These are phyloP conservation scores for Dalbergia cochinchinensis DNA, from an alignment of 306 rosid genomes.

Conservation along the genomic window DNA sequence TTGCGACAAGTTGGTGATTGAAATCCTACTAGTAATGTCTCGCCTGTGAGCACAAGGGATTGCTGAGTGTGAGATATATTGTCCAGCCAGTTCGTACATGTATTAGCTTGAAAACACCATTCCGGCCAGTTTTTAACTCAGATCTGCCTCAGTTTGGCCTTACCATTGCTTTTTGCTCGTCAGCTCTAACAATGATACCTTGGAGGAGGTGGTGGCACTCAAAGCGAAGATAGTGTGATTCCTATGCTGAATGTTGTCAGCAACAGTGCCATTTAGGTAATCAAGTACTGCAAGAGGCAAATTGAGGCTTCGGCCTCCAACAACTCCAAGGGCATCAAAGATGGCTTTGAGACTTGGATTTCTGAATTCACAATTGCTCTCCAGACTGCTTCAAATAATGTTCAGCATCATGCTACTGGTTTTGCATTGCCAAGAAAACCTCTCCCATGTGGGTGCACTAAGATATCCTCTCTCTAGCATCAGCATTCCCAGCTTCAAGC, in stretches of 20 bases:
- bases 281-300: slow-evolving; percentile 13
- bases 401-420: slow-evolving; percentile 59
- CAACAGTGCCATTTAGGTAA: slow-evolving; percentile 6
- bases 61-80: background rate
- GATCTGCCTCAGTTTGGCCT: background rate
- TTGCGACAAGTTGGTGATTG: background rate
- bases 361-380: slow-evolving; percentile 56
- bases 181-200: background rate
- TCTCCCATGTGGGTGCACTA: slow-evolving; percentile 51
- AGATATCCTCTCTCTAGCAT: slow-evolving; percentile 51
- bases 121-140: slow-evolving; percentile 5
- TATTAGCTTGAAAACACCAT: background rate
- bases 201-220: background rate
- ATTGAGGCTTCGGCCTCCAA: background rate
- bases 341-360: slow-evolving; percentile 3
- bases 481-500: slow-evolving; percentile 53
- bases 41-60: background rate
- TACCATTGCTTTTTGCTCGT: background rate
- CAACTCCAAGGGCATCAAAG: background rate
- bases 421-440: slow-evolving; percentile 51
- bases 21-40: slow-evolving; percentile 1
- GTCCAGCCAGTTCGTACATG: background rate
- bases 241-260: slow-evolving; percentile 1
- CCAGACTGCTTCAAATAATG: slow-evolving; percentile 62
- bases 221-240: background rate